These are phyloP conservation scores for Bryoglossum gracile DNA, from an alignment of 495 filamentous ascomycete species.

Conservation along the genomic window DNA sequence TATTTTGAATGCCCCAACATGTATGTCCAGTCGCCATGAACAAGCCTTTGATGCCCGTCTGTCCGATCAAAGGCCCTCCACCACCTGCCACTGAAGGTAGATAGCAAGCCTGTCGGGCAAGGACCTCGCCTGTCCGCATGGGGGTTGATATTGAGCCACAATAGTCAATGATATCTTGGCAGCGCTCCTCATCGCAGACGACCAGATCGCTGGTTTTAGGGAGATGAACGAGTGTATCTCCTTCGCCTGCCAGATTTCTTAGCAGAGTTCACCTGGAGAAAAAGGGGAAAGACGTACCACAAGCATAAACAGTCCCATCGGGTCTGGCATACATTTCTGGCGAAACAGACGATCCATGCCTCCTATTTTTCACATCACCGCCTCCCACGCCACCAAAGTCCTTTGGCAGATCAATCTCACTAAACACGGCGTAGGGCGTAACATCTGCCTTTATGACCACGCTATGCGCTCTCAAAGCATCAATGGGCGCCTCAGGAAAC, in stretches of 20 bases:
- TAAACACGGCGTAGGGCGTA: constrained; percentile 85
- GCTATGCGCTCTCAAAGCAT: constrained; percentile 79
- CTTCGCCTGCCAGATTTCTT: constrained; percentile 52
- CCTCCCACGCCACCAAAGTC: constrained; percentile 46
- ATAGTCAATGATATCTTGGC: constrained; percentile 84
- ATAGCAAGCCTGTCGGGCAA: constrained; percentile 87
- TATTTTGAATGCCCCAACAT: constrained; percentile 98
- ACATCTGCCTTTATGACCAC: constrained; percentile 78
- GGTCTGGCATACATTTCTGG: constrained; percentile 94
- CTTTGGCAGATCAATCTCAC: constrained; percentile 70
- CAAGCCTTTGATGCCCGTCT: constrained; percentile 66
- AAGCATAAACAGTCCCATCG: constrained; percentile 84
- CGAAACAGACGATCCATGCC: constrained; percentile 48
- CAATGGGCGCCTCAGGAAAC: constrained; percentile 69
- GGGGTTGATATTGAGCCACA: constrained; percentile 69
- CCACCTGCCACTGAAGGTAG: constrained; percentile 61
- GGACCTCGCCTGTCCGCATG: constrained; percentile 68
- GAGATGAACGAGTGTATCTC: constrained; percentile 67
- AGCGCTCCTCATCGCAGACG: constrained; percentile 63
- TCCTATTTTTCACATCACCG: constrained; percentile 31
- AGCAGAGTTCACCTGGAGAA: background rate
- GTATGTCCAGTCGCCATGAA: constrained; percentile 88
- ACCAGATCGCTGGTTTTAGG: constrained; percentile 73
- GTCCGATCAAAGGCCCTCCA: constrained; percentile 70
- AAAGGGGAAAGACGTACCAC: constrained; percentile 36